Evolutionary conservation across 2,329 filamentous ascomycete species (phyloP).

Genomic region (Pleurostoma richardsiae): DNA sequence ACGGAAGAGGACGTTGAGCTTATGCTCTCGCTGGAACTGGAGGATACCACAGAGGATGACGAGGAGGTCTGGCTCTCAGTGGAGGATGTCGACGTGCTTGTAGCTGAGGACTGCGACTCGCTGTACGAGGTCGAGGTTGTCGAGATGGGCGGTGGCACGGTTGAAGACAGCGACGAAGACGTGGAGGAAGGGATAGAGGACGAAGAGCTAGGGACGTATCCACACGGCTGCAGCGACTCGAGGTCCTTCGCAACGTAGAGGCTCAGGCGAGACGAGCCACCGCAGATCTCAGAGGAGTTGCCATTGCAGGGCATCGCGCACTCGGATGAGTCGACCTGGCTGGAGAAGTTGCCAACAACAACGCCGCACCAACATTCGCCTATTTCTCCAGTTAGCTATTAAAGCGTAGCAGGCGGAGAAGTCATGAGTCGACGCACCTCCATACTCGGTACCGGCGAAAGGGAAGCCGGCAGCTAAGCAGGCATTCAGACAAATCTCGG

Average conservation of each 20-base stretch:
- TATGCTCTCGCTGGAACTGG: not conserved
- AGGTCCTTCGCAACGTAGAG: conserved; percentile 44
- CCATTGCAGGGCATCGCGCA: conserved; percentile 51
- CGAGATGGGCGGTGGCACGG: conserved; percentile 8
- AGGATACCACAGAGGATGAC: not conserved
- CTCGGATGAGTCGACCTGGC: conserved; percentile 24
- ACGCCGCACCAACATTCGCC: conserved; percentile 46
- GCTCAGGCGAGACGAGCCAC: conserved; percentile 34
- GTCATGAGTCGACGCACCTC: conserved; percentile 13
- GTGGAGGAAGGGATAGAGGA: conserved; percentile 5
- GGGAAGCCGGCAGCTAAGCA: conserved; percentile 39
- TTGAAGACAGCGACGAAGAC: conserved; percentile 11
- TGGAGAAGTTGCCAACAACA: conserved; percentile 43
- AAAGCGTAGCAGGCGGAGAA: not conserved
- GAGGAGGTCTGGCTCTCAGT: not conserved
- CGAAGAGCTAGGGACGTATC: conserved; percentile 19
- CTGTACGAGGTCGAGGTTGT: conserved; percentile 4
- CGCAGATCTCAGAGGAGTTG: conserved; percentile 33
- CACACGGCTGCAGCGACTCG: conserved; percentile 45
- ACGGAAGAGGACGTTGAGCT: conserved; percentile 7
- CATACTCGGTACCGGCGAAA: conserved; percentile 43
- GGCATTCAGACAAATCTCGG: conserved; percentile 32
- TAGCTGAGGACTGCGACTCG: not conserved
- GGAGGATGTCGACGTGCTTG: conserved; percentile 1
- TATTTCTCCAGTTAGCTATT: conserved; percentile 3